Base-by-base conservation (phyloP, 352 stramenopile species). In the Aphanomyces astaci region DNA sequence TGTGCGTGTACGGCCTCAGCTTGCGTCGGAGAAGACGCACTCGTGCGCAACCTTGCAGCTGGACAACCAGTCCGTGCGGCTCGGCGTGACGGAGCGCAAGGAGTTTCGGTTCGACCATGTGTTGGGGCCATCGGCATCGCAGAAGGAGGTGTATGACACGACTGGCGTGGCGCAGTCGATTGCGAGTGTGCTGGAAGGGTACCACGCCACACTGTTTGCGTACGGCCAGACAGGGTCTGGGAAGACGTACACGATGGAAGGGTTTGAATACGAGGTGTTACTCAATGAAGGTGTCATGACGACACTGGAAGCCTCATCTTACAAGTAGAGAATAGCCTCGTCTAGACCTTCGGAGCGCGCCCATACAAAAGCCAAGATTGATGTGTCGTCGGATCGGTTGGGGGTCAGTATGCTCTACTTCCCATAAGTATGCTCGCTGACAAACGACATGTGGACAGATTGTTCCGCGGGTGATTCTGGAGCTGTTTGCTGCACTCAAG, bases 171-270 rank as follows among this genome's bases (percentile, higher is more conserved):
- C 49, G 24, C 62, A 68, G 33, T 68, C 62, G 43, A 68, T 68
- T 33, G 62, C 62, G 39, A 68, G 62, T 49, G 62, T 68, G 10
- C 28, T 68, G 40, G 62, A 68, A 59, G 62, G 62, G 22, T 68
- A 68, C 27, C 76, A 86, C 62, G 75, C 75, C 17, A 86, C 78
- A 4, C 71, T 86, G 27, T 86, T 86, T 51, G 78, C 78, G 2
- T 86, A 86, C 46, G 78, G 77, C 40, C 79, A 85, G 71, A 86
- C 78, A 4, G 78, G 78, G 9, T 86, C 78, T 0, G 78, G 78
- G 13, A 86, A 86, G 63, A 86, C 78, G 22, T 86, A 77, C 54
- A 83, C 78, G 17, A 86, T 86, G 78, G 78, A 86, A 60, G 78
- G 78, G 19, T 83, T 78, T 67, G 73, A 82, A 57, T 86, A 86